Conservation (phyloP, 768 basidiomycete species). For the Auriscalpium orientale region DNA sequence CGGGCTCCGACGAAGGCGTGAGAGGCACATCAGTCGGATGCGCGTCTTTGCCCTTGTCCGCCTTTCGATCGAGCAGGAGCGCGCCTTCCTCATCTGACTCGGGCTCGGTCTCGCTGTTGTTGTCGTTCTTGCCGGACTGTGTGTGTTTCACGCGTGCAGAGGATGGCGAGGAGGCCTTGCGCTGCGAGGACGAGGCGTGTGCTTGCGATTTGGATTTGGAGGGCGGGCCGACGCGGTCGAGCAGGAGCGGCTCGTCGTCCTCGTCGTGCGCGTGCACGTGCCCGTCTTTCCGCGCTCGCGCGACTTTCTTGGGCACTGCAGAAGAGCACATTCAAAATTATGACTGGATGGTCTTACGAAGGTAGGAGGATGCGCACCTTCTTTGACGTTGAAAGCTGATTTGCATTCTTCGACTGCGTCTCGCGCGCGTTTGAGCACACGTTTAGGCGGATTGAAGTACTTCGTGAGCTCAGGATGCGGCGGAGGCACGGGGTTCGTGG, state of each 20-base stretch:
- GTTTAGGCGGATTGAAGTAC: constrained; percentile 74
- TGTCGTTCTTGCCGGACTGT: constrained; percentile 14
- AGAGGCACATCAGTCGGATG: constrained; percentile 9
- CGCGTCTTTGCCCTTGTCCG: constrained; percentile 11
- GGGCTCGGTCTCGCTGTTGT: constrained; percentile 51
- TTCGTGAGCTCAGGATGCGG: constrained; percentile 80
- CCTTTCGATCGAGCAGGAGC: constrained; percentile 14
- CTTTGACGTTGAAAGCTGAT: constrained; percentile 64
- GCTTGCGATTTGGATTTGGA: constrained; percentile 22
- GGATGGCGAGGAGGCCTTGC: neutral
- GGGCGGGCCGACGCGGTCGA: constrained; percentile 1
- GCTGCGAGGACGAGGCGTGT: constrained; percentile 8
- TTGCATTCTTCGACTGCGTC: constrained; percentile 55
- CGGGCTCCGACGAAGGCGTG: constrained; percentile 20
- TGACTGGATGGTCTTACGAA: neutral
- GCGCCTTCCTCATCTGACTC: constrained; percentile 34
- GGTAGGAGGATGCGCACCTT: constrained; percentile 38
- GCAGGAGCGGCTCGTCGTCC: constrained; percentile 18
- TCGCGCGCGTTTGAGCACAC: constrained; percentile 53
- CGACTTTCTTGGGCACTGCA: constrained; percentile 57
- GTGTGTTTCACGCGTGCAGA: constrained; percentile 16
- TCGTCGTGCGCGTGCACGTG: constrained; percentile 59
- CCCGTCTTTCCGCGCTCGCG: constrained; percentile 49
- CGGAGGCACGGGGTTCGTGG: constrained; percentile 67
- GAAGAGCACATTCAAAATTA: neutral